Conservation (phyloP, 108 stramenopile species). For the Conticribra guillardii region DNA sequence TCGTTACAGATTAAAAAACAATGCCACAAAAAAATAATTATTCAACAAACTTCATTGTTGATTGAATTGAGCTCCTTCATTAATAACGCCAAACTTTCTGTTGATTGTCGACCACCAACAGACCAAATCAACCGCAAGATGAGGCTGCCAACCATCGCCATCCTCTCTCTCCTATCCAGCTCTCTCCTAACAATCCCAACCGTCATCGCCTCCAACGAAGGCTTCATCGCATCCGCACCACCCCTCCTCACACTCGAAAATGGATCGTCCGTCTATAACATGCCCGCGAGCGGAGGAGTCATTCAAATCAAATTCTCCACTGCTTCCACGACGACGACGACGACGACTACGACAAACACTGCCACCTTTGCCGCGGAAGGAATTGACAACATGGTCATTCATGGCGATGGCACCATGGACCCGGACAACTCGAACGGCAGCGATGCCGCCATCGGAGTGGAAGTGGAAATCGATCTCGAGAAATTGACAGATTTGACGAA, state of each 20-base stretch:
- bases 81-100: no score
- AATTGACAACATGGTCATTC: neutral
- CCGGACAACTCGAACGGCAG: neutral
- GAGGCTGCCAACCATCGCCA: no score
- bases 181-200: no score
- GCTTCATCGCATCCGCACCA: no score
- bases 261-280: constrained; percentile 10
- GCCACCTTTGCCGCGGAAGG: neutral
- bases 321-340: neutral
- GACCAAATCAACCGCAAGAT: no score
- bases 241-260: neutral
- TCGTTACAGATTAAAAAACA: no score
- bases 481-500: neutral
- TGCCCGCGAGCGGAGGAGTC: constrained; percentile 3
- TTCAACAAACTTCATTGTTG: no score
- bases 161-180: no score
- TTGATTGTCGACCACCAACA: no score
- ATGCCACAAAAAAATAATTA: no score
- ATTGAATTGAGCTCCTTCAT: no score
- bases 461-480: constrained; percentile 15
- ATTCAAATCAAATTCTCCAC: constrained; percentile 10
- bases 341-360: neutral
- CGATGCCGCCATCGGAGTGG: constrained; percentile 1
- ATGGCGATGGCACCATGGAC: neutral
- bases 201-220: no score